Percentiles rank a stretch among this genome's conserved stretches.
Conservation (phyloP, 805 yeast genomes). For the Suhomyces kilbournensis region DNA sequence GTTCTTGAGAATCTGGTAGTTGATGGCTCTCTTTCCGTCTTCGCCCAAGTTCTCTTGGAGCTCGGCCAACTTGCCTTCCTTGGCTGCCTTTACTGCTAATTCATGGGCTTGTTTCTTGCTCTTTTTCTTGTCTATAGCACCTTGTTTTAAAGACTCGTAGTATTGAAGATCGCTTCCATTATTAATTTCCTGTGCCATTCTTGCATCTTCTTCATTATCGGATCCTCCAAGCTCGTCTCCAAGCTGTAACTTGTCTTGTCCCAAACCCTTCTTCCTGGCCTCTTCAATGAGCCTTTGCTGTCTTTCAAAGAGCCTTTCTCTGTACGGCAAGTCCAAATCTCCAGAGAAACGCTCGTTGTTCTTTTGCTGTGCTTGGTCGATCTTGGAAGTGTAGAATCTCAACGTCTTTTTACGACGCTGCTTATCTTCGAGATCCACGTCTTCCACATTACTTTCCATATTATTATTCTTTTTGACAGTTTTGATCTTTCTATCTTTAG, state of each 20-base stretch:
- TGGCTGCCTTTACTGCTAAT: slow-evolving; percentile 72
- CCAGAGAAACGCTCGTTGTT: slow-evolving; percentile 63
- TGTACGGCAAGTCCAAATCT: slow-evolving; percentile 88
- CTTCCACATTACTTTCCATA: slow-evolving; percentile 71
- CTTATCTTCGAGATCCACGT: slow-evolving; percentile 84
- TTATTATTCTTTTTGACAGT: slow-evolving; percentile 18
- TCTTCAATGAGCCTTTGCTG: slow-evolving; percentile 84
- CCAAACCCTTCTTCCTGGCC: slow-evolving; percentile 77
- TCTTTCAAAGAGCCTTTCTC: slow-evolving; percentile 85
- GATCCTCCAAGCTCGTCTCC: slow-evolving; percentile 49
- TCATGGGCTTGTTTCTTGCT: slow-evolving; percentile 63
- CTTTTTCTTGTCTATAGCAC: slow-evolving; percentile 47
- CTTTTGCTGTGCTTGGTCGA: slow-evolving; percentile 77
- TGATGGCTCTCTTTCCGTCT: slow-evolving; percentile 90
- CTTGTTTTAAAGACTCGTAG: slow-evolving; percentile 52
- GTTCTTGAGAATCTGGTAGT: slow-evolving; percentile 92
- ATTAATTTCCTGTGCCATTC: slow-evolving; percentile 40
- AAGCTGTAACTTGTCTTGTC: slow-evolving; percentile 43
- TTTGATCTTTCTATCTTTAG: slow-evolving; percentile 52
- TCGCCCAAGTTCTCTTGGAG: slow-evolving; percentile 62
- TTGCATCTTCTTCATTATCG: slow-evolving; percentile 41
- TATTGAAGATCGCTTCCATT: slow-evolving; percentile 52
- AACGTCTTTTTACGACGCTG: slow-evolving; percentile 73
- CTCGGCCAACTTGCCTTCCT: slow-evolving; percentile 79
- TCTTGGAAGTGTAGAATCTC: slow-evolving; percentile 94